Evolutionary conservation across 2,329 filamentous ascomycete species (phyloP).

Genomic region (Aspergillus sp.): DNA sequence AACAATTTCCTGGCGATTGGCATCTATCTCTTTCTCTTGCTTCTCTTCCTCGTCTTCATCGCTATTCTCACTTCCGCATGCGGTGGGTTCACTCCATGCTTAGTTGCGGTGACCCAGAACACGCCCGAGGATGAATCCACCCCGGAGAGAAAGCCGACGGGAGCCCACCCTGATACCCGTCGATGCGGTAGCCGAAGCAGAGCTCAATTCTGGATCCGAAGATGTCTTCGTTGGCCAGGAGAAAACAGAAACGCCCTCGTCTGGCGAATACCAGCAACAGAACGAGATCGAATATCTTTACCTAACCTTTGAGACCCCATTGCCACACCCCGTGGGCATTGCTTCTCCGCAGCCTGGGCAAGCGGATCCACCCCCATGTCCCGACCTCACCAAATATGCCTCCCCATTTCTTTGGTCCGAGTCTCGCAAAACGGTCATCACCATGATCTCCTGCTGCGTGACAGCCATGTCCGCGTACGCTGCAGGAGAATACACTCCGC

Average conservation of each 20-base stretch:
- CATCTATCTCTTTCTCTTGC: background rate
- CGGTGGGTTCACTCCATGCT: background rate
- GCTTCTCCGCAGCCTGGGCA: conserved; percentile 23
- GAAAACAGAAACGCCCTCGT: background rate
- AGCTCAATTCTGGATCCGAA: background rate
- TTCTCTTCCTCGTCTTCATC: background rate
- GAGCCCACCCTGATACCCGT: background rate
- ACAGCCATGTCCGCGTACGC: conserved; percentile 74
- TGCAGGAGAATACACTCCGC: conserved; percentile 73
- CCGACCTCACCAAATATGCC: conserved; percentile 63
- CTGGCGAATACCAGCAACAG: background rate
- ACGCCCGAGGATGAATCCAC: background rate
- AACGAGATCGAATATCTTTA: conserved; percentile 52
- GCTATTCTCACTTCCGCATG: background rate
- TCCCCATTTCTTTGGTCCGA: conserved; percentile 71
- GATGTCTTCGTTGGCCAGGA: background rate
- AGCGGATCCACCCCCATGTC: conserved; percentile 50
- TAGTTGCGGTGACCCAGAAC: background rate
- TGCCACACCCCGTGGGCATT: conserved; percentile 43
- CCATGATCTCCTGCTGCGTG: conserved; percentile 69
- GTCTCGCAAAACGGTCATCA: conserved; percentile 63
- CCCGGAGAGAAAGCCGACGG: background rate
- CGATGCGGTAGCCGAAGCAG: background rate
- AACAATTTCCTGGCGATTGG: background rate
- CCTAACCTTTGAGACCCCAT: conserved; percentile 57